phyloP scores from a whole-genome alignment of 495 filamentous ascomycete genomes.

The Friedmanniomyces endolithicus region DNA sequence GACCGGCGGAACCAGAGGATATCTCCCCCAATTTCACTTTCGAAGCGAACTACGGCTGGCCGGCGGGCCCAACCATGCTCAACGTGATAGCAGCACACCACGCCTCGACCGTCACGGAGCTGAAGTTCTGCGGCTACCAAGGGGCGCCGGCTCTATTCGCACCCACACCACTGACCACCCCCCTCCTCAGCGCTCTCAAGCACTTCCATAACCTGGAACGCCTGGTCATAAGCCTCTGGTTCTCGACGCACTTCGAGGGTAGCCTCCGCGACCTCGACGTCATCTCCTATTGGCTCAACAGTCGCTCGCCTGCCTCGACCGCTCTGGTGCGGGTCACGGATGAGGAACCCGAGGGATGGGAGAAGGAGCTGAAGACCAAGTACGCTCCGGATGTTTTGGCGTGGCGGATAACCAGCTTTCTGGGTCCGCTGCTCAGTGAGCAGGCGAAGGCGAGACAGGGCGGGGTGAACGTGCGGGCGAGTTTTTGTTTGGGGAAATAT shows the following conservation, averaged over 20 bases:
- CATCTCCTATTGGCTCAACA: constrained; percentile 26
- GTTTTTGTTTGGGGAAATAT: constrained; percentile 24
- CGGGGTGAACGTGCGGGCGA: constrained; percentile 27
- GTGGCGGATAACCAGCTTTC: constrained; percentile 17
- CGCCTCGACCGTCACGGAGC: constrained; percentile 23
- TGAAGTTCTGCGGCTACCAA: constrained; percentile 29
- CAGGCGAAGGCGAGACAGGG: constrained; percentile 22
- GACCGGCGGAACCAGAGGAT: not conserved
- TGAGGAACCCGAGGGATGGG: constrained; percentile 19
- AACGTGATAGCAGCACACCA: constrained; percentile 24
- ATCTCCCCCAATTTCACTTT: constrained; percentile 13
- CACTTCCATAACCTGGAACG: constrained; percentile 25
- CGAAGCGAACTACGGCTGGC: constrained; percentile 24
- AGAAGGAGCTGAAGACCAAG: constrained; percentile 17
- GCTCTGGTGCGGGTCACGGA: constrained; percentile 20
- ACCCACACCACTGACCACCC: constrained; percentile 21
- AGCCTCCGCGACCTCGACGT: constrained; percentile 22
- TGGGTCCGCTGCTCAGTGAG: constrained; percentile 22
- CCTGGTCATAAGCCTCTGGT: constrained; percentile 23
- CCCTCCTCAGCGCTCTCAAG: constrained; percentile 22
- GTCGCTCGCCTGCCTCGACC: constrained; percentile 19
- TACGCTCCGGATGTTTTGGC: constrained; percentile 23
- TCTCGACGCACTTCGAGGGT: constrained; percentile 23
- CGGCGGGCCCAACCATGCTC: constrained; percentile 22
- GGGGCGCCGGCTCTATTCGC: constrained; percentile 21